Base-by-base conservation (phyloP, 176 grass and related monocot genomes). In the Luzula sylvatica region DNA sequence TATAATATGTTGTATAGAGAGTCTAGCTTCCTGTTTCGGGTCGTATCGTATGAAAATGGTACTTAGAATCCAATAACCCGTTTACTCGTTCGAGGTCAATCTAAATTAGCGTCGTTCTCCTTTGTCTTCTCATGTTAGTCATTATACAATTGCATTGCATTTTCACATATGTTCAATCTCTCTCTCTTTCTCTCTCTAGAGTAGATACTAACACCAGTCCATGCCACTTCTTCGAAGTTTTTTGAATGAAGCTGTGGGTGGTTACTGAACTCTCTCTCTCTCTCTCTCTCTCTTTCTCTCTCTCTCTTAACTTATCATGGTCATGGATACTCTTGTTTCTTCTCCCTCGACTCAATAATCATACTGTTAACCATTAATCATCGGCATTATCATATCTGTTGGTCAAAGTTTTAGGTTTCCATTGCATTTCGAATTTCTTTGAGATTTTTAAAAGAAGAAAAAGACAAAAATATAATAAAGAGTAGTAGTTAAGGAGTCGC, bases 221-320 rank as follows among this genome's bases (percentile, higher is more conserved):
- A 47, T 8, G n/a, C 65, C 64, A 65, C 54, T 78, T 83, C 83
- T 94, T 83, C 79, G 69, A 35, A 72, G 53, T 68, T 90, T 83
- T 94, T 94, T 80, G 50, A 72, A 79, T 72, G 67, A 86, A 81
- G 78, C 74, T 72, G 49, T 68, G 66, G 58, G 63, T 58, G 52
- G 71, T 61, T 48, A 69, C 56, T 32, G 51, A 64, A 76, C 58
- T 40, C 58, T 20, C 52, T 32, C 7, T 50, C 35, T 43, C 30
- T 41, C 29, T 29, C n/a, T 40, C 50, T 65, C 0, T 46, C 15
- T 11, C 11, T 29, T 15, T 62, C 35, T 56, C 52, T 30, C 4
- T 66, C 20, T 23, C 19, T 50, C 16, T 51, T 71, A 50, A 79
- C 52, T 68, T 58, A 14, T 57, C 16, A 7, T 19, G 30, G 15